Conservation (phyloP, 2,329 filamentous ascomycete genomes). For the Xylariomycetidae sp. region DNA sequence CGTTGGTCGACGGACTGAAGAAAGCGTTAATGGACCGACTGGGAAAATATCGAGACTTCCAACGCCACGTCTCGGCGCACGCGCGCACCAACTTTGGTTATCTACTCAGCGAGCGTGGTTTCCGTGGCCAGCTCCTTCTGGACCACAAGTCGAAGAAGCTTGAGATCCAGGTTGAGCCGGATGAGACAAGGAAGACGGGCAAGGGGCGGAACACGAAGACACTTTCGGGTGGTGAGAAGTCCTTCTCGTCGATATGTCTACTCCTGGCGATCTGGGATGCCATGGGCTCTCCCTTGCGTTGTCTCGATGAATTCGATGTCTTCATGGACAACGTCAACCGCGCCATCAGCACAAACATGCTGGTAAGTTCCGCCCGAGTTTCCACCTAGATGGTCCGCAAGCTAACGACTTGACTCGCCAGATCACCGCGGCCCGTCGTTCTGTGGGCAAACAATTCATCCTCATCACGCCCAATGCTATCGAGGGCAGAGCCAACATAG, state of each 20-base stretch:
- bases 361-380: slow-evolving; percentile 56
- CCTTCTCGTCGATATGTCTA: slow-evolving; percentile 93
- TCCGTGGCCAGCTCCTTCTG: slow-evolving; percentile 73
- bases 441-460: slow-evolving; percentile 89
- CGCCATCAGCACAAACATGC: slow-evolving; percentile 87
- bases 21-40: slow-evolving; percentile 63
- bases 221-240: slow-evolving; percentile 93
- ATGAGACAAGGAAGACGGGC: slow-evolving; percentile 61
- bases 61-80: slow-evolving; percentile 76
- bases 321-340: slow-evolving; percentile 99
- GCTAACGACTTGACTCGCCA: no score
- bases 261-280: slow-evolving; percentile 93
- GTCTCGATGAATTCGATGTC: slow-evolving; percentile 96
- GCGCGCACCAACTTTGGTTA: slow-evolving; percentile 84
- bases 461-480: slow-evolving; percentile 93
- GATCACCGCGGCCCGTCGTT: slow-evolving; percentile 78
- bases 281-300: slow-evolving; percentile 92
- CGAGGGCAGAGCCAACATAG: slow-evolving; percentile 48
- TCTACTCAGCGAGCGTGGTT: slow-evolving; percentile 81
- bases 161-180: slow-evolving; percentile 69
- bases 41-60: slow-evolving; percentile 73
- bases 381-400: no score
- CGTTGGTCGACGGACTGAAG: slow-evolving; percentile 39
- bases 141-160: slow-evolving; percentile 71
- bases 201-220: slow-evolving; percentile 82